Percentiles rank a stretch among this genome's conserved stretches.
These are phyloP conservation scores for Pseudozyma hubeiensis DNA, from an alignment of 1,284 basidiomycete genomes.

Conservation along the genomic window DNA sequence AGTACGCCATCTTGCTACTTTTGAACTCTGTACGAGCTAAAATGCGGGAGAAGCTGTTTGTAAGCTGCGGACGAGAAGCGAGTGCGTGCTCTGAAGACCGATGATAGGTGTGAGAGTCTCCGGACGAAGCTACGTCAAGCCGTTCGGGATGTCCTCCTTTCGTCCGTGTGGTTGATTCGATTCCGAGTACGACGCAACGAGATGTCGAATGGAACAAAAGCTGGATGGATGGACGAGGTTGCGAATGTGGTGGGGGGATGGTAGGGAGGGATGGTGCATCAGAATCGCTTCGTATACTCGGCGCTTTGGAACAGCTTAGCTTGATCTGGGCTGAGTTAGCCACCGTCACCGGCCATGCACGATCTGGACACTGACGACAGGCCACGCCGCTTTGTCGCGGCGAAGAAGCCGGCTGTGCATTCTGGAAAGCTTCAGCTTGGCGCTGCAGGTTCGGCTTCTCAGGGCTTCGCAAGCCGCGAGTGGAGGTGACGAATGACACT, in stretches of 20 bases:
- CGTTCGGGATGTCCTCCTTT: too few relatives aligned
- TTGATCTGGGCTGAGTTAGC: neutral
- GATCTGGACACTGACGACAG: neutral
- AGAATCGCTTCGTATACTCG: too few relatives aligned
- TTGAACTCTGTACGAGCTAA: neutral
- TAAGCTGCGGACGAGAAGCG: neutral
- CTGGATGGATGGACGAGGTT: too few relatives aligned
- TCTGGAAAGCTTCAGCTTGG: slow-evolving; percentile 9
- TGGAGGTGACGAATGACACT: slow-evolving; percentile 16
- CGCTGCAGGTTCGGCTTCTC: slow-evolving; percentile 32
- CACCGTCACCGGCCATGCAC: neutral
- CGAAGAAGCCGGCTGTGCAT: slow-evolving; percentile 3
- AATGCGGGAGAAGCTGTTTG: neutral
- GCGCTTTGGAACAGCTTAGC: neutral
- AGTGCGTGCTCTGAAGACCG: too few relatives aligned
- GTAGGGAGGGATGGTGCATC: too few relatives aligned
- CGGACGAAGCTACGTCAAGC: too few relatives aligned
- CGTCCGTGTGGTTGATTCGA: too few relatives aligned
- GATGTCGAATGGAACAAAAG: too few relatives aligned
- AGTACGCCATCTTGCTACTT: slow-evolving; percentile 19
- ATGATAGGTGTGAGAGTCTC: too few relatives aligned
- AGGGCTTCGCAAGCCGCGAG: neutral
- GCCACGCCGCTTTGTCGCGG: neutral
- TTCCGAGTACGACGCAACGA: too few relatives aligned
- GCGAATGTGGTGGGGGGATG: too few relatives aligned